Evolutionary conservation across 495 filamentous ascomycete genomes (phyloP), one percentile per base, ranked within the genome.

Genomic region (Hypoxylon lienhwacheense): DNA sequence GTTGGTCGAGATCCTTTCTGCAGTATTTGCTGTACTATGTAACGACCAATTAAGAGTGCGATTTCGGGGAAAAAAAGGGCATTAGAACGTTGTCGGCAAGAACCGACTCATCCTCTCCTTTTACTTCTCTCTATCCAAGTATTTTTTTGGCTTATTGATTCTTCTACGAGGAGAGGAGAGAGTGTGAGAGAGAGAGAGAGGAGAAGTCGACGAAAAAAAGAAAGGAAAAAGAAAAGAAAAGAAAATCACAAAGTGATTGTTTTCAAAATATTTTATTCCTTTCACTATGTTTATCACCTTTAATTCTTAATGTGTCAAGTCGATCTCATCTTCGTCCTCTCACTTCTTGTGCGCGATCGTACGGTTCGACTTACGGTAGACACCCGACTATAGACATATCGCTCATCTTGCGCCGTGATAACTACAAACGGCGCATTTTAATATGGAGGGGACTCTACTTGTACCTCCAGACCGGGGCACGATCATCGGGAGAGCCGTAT

Each of bases 361-460:
- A 61, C 51, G 43, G 22, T 40, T 35, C 36, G 47, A 43, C 42
- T 31, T 15, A 36, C 41, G 42, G 41, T 42, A 55, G 42, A 47
- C 15, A 47, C 35, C 28, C 52, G 34, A 55, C n/a, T n/a, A n/a
- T n/a, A n/a, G n/a, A n/a, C 40, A 24, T 21, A 43, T 53, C 55
- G 53, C 61, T 33, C 55, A 58, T 44, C 40, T 21, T 24, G 29
- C 47, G 41, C 44, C 42, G 29, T 47, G 50, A 21, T 41, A 45
- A 63, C 33, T 33, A 48, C 55, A 52, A 61, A 51, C 31, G 47
- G 39, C 40, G 29, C 51, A 59, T 56, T 61, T 57, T 36, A 60
- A 61, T 21, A 82, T 83, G 79, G 81, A 83, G 61, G 81, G 78
- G n/a, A 53, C 68, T 47, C 70, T 83, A 59, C 64, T 76, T 28